Conservation (phyloP, 345 rosid genomes). For the Theobroma cacao region DNA sequence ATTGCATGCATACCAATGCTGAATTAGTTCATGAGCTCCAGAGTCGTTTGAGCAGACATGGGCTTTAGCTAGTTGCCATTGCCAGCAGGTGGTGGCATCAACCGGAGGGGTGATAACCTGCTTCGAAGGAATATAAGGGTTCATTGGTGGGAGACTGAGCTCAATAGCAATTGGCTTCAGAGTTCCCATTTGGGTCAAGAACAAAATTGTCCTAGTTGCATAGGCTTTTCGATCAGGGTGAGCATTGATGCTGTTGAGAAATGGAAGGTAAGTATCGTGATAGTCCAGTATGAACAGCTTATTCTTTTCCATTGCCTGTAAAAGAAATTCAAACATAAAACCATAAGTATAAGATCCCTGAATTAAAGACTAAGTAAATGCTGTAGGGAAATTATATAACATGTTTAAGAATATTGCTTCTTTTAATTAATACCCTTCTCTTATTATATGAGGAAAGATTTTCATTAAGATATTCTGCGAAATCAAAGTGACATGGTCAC, state of each 20-base stretch:
- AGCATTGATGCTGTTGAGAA: conserved; percentile 67
- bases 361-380: not conserved
- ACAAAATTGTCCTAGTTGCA: conserved; percentile 78
- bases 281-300: conserved; percentile 67
- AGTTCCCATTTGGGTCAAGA: conserved; percentile 63
- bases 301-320: conserved; percentile 73
- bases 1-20: conserved; percentile 49
- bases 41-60: conserved; percentile 93
- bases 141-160: conserved; percentile 64
- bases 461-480: not conserved
- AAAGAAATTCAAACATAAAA: not conserved
- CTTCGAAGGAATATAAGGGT: conserved; percentile 43
- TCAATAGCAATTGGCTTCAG: conserved; percentile 90
- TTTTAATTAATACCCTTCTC: too few relatives aligned
- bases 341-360: not conserved
- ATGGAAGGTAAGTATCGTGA: conserved; percentile 81
- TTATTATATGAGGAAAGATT: too few relatives aligned
- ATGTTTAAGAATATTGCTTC: too few relatives aligned
- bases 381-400: too few relatives aligned
- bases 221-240: conserved; percentile 89
- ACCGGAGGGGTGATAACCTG: conserved; percentile 73
- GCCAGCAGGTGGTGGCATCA: conserved; percentile 77
- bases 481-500: not conserved
- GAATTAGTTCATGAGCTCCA: conserved; percentile 85
- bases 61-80: conserved; percentile 92